Conservation (phyloP, 306 rosid species). For the Astragalus glycyphyllos region DNA sequence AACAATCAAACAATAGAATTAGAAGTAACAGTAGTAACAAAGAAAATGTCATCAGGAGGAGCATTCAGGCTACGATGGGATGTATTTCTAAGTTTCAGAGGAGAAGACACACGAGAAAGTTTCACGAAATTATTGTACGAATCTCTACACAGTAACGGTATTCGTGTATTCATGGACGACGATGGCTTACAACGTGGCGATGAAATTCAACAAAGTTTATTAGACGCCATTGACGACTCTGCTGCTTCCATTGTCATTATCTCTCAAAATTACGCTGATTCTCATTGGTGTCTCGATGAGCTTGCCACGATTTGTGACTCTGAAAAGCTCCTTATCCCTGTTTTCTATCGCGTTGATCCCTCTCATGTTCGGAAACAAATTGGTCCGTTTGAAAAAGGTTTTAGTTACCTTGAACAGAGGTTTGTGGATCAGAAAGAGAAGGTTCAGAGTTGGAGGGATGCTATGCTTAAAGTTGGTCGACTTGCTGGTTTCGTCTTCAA, state of each 20-base stretch:
- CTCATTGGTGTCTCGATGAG: conserved; percentile 55
- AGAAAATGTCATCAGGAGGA: neutral
- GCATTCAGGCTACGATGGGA: conserved; percentile 40
- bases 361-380: conserved; percentile 32
- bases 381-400: conserved; percentile 31
- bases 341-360: conserved; percentile 50
- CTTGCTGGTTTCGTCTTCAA: conserved; percentile 25
- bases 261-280: conserved; percentile 45
- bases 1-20: too few species aligned
- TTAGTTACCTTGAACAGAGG: neutral
- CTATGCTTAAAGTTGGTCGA: conserved; percentile 37
- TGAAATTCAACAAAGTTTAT: neutral
- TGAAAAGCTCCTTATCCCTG: conserved; percentile 42
- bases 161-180: conserved; percentile 52
- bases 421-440: neutral
- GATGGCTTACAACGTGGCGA: conserved; percentile 47
- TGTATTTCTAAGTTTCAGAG: conserved; percentile 60
- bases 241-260: conserved; percentile 51
- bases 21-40: too few species aligned
- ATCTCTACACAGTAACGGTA: neutral
- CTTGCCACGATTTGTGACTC: conserved; percentile 39
- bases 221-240: conserved; percentile 48
- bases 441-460: conserved; percentile 38
- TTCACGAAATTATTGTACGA: conserved; percentile 41
- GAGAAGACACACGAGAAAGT: conserved; percentile 42